Percentiles rank a stretch among this genome's conserved stretches.
Conservation (phyloP, 1,139 yeast genomes). For the Yamadazyma sp. region DNA sequence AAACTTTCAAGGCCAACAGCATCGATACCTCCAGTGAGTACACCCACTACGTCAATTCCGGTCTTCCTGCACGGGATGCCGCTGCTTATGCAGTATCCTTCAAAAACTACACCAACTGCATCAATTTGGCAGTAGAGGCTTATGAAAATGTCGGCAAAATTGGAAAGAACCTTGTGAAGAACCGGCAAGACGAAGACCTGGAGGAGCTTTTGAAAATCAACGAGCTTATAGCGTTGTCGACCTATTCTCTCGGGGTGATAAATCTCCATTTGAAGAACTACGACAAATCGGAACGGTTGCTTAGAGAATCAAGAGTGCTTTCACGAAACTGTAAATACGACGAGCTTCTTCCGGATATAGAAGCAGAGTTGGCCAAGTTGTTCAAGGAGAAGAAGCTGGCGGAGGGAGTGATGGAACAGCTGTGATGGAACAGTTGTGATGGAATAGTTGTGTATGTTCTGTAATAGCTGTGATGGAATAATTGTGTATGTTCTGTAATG, state of each 20-base stretch:
- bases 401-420: neutral
- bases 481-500: too few relatives aligned
- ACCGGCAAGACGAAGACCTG: neutral
- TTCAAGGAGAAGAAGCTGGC: constrained; percentile 30
- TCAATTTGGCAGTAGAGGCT: constrained; percentile 43
- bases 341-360: constrained; percentile 65
- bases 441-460: too few relatives aligned
- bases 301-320: constrained; percentile 70
- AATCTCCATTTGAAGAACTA: constrained; percentile 57
- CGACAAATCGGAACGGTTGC: constrained; percentile 57
- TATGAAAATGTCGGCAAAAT: constrained; percentile 57
- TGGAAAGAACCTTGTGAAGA: constrained; percentile 27
- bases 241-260: constrained; percentile 84
- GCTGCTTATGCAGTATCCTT: constrained; percentile 18
- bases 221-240: constrained; percentile 75
- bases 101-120: constrained; percentile 8
- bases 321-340: constrained; percentile 68
- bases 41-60: neutral
- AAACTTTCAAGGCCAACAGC: constrained; percentile 30
- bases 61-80: constrained; percentile 28
- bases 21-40: neutral
- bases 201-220: constrained; percentile 21
- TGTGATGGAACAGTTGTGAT: too few relatives aligned
- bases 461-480: too few relatives aligned
- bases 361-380: constrained; percentile 58